phyloP scores from a whole-genome alignment of 345 rosid genomes.

The Gossypium sturtianum region DNA sequence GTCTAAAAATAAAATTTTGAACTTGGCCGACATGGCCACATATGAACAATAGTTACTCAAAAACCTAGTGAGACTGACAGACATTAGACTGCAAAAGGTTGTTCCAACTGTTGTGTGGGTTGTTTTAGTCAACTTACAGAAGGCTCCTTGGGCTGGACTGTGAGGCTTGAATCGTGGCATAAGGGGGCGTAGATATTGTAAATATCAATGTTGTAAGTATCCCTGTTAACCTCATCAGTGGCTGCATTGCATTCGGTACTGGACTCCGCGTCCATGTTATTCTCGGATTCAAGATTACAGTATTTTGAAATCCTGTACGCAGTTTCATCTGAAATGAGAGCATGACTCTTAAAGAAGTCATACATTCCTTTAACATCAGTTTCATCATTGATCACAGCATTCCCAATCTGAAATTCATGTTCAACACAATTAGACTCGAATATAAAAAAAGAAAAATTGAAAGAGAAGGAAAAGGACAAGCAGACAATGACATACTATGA shows the following conservation, averaged over 20 bases:
- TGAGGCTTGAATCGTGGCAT: constrained; percentile 47
- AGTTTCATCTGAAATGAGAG: constrained; percentile 46
- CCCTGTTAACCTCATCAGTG: constrained; percentile 7
- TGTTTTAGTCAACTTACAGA: constrained; percentile 24
- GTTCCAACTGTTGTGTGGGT: not conserved
- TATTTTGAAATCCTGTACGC: constrained; percentile 18
- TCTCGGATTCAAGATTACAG: constrained; percentile 50
- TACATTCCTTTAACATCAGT: constrained; percentile 67
- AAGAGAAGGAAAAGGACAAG: not conserved
- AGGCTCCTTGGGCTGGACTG: constrained; percentile 41
- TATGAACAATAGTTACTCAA: not conserved
- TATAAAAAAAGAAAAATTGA: not conserved
- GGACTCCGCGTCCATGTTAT: constrained; percentile 10
- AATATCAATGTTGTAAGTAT: constrained; percentile 32
- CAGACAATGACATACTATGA: constrained; percentile 30
- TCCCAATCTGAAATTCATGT: constrained; percentile 55
- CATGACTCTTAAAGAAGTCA: constrained; percentile 56
- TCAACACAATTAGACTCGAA: no score
- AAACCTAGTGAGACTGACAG: not conserved
- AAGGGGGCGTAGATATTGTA: constrained; percentile 73
- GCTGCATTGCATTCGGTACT: constrained; percentile 35
- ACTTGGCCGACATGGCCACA: not conserved
- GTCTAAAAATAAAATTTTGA: not conserved
- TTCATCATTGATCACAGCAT: constrained; percentile 63
- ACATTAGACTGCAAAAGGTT: no score